Base-by-base conservation (phyloP, 768 basidiomycete genomes). In the Suillus cothurnatus region DNA sequence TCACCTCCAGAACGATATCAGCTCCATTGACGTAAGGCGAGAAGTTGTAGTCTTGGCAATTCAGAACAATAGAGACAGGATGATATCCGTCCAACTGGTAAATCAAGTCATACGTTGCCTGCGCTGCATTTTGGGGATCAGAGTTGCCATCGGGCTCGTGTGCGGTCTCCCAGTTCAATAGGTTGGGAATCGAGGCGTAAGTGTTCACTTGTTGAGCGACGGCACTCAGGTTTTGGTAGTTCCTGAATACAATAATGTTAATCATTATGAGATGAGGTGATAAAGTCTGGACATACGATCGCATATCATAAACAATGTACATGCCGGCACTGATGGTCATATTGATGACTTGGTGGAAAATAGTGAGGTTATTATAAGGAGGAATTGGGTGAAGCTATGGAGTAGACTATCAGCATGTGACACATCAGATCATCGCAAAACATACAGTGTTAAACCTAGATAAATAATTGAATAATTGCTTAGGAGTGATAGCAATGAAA, bases 291-390 rank as follows among this genome's bases (percentile, higher is more conserved):
- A 68, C 78, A 55, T 34, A 85, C 85, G 74, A 75, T 70, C 91
- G 84, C 91, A 94, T 90, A 70, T 94, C 91, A 69, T 91, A 93
- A 82, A 93, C 87, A 38, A 94, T 75, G 70, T 89, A 93, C 4
- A 87, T 67, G 39, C 73, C 73, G 6, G 70, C 62, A 28, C 67
- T 68, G 17, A 58, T 4, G 1, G 74, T 61, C 50, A 1, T 67
- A 12, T 72, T 43, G 11, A 77, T 61, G 4, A 70, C 62, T 49
- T 76, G 65, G 38, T 70, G 34, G 23, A 71, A 69, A 6, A 32
- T 76, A 0, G 87, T 86, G 4, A 84, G 70, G 67, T 89, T 86
- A 64, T 81, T 81, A 66, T 88, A 92, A 0, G 85, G 79, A 1
- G 93, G 91, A 21, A 93, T 81, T 1, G 91, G 87, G 70, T 94